Percentiles rank a stretch among this genome's conserved stretches.
Conservation (phyloP, 2,329 filamentous ascomycete species). For the Aspergillus pseudoviridinutans region DNA sequence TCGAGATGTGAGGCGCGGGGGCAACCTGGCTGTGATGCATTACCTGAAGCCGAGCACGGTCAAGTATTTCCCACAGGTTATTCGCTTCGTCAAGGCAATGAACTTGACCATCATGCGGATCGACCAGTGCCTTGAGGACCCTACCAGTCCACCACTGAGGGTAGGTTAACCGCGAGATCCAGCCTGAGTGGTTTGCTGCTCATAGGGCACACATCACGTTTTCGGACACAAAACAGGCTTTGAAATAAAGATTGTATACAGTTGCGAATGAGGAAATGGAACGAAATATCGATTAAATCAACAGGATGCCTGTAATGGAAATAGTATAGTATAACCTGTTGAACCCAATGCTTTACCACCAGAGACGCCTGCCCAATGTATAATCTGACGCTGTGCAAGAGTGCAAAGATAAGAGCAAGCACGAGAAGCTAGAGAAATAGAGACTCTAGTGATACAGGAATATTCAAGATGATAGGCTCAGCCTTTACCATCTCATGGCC, state of each 20-base stretch:
- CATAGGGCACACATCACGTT: neutral
- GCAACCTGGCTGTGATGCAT: conserved; percentile 65
- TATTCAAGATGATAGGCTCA: neutral
- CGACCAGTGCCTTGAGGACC: conserved; percentile 64
- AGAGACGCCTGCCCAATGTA: neutral
- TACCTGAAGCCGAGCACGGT: conserved; percentile 65
- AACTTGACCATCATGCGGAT: conserved; percentile 64
- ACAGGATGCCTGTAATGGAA: neutral
- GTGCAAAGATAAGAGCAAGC: neutral
- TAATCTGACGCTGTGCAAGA: neutral
- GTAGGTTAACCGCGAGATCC: neutral
- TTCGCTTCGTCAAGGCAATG: conserved; percentile 59
- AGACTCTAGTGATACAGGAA: neutral
- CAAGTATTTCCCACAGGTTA: conserved; percentile 60
- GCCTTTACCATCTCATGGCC: neutral
- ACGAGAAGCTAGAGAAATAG: neutral
- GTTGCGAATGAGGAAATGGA: neutral
- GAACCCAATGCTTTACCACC: neutral
- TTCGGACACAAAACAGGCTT: neutral
- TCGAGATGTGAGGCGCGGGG: conserved; percentile 59
- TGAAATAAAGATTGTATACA: neutral
- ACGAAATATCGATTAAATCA: neutral
- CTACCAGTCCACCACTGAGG: conserved; percentile 25
- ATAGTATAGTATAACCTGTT: neutral
- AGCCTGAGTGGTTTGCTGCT: conserved; percentile 31